Percentiles rank a stretch among this genome's conserved stretches.
phyloP scores from a whole-genome alignment of 1,284 basidiomycete genomes.

The Exobasidium cylindrosporum region DNA sequence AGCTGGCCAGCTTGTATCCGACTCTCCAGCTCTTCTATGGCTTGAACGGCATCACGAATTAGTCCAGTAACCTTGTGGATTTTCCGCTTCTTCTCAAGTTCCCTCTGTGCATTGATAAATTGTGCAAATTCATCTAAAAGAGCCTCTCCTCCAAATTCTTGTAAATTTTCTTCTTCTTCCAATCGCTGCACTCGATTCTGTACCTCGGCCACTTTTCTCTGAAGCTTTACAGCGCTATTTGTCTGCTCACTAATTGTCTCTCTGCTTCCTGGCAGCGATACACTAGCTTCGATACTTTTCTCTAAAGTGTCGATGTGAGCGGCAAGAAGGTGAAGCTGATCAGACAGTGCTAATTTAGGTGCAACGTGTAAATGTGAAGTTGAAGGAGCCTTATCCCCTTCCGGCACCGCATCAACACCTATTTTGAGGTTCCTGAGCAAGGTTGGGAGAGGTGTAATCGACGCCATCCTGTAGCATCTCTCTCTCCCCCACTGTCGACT shows the following conservation, averaged over 20 bases:
- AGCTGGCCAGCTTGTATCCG: neutral
- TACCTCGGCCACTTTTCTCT: neutral
- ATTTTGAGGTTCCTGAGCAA: neutral
- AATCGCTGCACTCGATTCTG: neutral
- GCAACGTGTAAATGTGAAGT: neutral
- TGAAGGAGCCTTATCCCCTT: neutral
- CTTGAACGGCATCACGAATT: neutral
- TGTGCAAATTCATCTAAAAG: neutral
- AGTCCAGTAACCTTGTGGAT: neutral
- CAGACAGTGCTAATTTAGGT: neutral
- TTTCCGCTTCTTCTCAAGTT: neutral
- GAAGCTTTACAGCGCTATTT: neutral
- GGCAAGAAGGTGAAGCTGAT: slow-evolving; percentile 3
- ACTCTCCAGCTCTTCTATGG: neutral
- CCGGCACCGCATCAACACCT: neutral
- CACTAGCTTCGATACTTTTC: slow-evolving; percentile 1
- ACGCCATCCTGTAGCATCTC: neutral
- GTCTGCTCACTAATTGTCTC: neutral
- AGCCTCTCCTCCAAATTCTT: neutral
- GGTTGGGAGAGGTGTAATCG: neutral
- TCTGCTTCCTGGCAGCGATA: neutral
- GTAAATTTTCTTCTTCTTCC: neutral
- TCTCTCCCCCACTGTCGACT: no score
- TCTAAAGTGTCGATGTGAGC: slow-evolving; percentile 8
- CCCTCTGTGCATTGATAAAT: neutral